These are phyloP conservation scores for Verbascum thapsus DNA, from an alignment of 257 asterid species.

Conservation along the genomic window DNA sequence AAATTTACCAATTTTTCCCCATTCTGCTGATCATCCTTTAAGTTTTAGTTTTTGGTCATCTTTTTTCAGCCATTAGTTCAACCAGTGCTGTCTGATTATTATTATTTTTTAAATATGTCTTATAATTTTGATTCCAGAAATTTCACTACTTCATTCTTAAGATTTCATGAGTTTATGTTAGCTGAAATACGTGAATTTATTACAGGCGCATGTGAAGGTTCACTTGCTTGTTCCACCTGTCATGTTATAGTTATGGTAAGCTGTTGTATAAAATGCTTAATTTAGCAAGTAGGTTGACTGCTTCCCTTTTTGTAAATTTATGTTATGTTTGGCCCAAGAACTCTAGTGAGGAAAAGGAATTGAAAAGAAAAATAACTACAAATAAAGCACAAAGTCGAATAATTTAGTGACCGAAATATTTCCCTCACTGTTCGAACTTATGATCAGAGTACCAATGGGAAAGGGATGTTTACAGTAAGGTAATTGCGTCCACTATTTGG, in stretches of 20 bases:
- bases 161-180: neutral
- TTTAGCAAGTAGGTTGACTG: too few species aligned
- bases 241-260: conserved; percentile 92
- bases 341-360: too few species aligned
- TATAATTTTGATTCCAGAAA: conserved; percentile 7
- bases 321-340: too few species aligned
- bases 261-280: neutral
- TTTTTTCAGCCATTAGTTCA: neutral
- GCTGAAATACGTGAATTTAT: conserved; percentile 25
- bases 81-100: neutral
- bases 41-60: conserved; percentile 20
- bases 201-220: conserved; percentile 97
- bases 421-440: too few species aligned
- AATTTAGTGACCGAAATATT: too few species aligned
- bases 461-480: too few species aligned
- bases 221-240: conserved; percentile 97
- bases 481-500: too few species aligned
- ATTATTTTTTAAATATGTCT: neutral
- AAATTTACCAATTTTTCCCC: conserved; percentile 13
- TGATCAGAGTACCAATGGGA: too few species aligned
- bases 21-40: neutral
- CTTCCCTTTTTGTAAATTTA: too few species aligned
- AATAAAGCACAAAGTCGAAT: too few species aligned
- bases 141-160: neutral
- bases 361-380: too few species aligned